Evolutionary conservation across 208 protist species (phyloP), one percentile per base, ranked within the genome.

Genomic region (Leishmania martiniquensis): DNA sequence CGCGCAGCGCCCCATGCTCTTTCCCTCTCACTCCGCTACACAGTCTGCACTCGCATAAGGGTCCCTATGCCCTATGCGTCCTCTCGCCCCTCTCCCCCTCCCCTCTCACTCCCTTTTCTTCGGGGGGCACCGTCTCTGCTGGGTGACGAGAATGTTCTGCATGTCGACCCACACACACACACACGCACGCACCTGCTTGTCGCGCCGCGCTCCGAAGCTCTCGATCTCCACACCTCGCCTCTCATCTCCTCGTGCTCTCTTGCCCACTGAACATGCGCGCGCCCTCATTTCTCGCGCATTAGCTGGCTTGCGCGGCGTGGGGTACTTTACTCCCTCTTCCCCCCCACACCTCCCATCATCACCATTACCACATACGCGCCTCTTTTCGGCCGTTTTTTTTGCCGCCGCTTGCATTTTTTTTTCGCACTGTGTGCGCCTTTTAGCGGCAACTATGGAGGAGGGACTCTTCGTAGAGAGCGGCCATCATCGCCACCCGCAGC

Each of bases 391-490:
- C 54, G 2, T 65, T 3, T 1, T n/a, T 9, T 10, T 17, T 29
- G 52, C 5, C 0, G 20, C 52, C 17, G 22, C 52, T 29, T 57
- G 22, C 0, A 25, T 29, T 1, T 1, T 37, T 25, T 60, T 67
- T n/a, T 67, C 32, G 22, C 32, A n/a, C 37, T 66, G 25, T 67
- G 0, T 57, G 44, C 39, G 9, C 47, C 4, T 49, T 73, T 17
- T 59, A 37, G 1, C 10, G n/a, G 54, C 44, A 5, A 72, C 59
- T 66, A 88, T 89, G 85, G 77, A 85, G 25, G 66, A 80, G 34
- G n/a, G n/a, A n/a, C 74, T 87, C 39, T 78, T 87, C 47, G 72
- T 68, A 4, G 87, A 77, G 51, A 60, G 52, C 25, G 72, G 37
- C 49, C 39, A 57, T 75, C 32, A 57, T 73, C 76, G 79, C 45